phyloP scores from a whole-genome alignment of 2,329 filamentous ascomycete species.

The Mariannaea sp. region DNA sequence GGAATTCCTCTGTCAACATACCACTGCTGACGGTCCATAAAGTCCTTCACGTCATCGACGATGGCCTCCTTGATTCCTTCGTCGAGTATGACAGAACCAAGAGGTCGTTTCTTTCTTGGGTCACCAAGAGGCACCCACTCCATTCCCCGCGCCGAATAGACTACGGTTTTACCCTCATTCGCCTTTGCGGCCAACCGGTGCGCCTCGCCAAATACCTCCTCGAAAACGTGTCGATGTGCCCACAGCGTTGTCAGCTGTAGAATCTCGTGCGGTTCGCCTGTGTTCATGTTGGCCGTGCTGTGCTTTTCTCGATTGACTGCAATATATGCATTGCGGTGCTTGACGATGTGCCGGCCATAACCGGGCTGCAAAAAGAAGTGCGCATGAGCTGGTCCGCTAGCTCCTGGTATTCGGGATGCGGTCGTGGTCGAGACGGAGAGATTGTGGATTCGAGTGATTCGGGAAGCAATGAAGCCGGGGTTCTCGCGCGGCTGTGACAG shows the following conservation, averaged over 20 bases:
- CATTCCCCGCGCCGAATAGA: slow-evolving; percentile 83
- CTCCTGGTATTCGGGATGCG: slow-evolving; percentile 61
- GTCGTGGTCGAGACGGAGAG: slow-evolving; percentile 64
- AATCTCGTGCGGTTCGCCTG: slow-evolving; percentile 91
- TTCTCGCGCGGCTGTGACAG: slow-evolving; percentile 79
- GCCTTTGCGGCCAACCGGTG: slow-evolving; percentile 78
- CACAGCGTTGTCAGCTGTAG: slow-evolving; percentile 92
- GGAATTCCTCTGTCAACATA: slow-evolving; percentile 95
- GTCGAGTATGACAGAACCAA: slow-evolving; percentile 87
- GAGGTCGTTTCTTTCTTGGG: slow-evolving; percentile 81
- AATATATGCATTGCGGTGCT: slow-evolving; percentile 86
- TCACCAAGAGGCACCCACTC: slow-evolving; percentile 87
- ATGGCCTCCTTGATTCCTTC: slow-evolving; percentile 81
- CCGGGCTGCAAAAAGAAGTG: slow-evolving; percentile 90
- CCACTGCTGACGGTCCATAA: slow-evolving; percentile 79
- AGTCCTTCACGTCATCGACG: slow-evolving; percentile 80
- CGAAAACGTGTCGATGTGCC: slow-evolving; percentile 85
- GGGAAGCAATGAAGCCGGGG: slow-evolving; percentile 62
- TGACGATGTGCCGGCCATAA: slow-evolving; percentile 85
- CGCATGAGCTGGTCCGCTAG: slow-evolving; percentile 71
- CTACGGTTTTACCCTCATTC: slow-evolving; percentile 89
- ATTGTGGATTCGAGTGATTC: slow-evolving; percentile 64
- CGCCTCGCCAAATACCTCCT: slow-evolving; percentile 86
- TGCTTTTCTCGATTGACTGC: slow-evolving; percentile 86
- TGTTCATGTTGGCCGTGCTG: slow-evolving; percentile 77